Evolutionary conservation across 148 eudicot genomes (phyloP), one percentile per base, ranked within the genome.

Genomic region (Rhododendron ovatum): DNA sequence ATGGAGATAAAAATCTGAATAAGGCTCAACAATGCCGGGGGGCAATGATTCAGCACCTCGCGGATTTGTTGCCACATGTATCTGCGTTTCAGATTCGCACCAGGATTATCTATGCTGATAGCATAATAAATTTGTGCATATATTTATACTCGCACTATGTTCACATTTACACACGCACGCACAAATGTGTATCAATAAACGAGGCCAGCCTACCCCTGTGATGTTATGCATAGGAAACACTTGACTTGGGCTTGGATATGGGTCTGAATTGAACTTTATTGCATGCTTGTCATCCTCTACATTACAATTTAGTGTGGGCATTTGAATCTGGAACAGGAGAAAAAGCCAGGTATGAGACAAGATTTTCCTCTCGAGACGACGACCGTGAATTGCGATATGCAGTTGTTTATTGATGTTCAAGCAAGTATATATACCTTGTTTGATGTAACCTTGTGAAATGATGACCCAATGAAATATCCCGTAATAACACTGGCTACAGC

Each of bases 1-100:
- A 39, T 37, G 63, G 17, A 78, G 73, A 24, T 85, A 55, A 24
- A 77, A 10, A 51, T 85, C 82, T 15, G 87, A 88, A 67, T 59
- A 41, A 50, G 84, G 53, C 77, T 80, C 76, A 17, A 84, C 43
- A 30, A 88, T 81, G 59, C 26, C 67, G 0, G 86, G 87, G 12
- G 89, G 87, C 61, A 88, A 85, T 33, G 51, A 28, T 82, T 82
- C 87, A 15, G 82, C 86, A 57, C 85, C 84, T 4, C 78, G 81
- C n/a, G 87, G 89, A 85, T 81, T 88, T 85, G 87, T 80, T 48
- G 78, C 51, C 33, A 37, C 82, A 81, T 75, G 24, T 41, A 88
- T 82, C 87, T 88, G 83, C 39, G 41, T 4, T 83, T 43, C 63
- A 77, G 55, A 83, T n/a, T n/a, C 55, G 24, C 18, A 24, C 24